Conservation (phyloP, 1,139 yeast species). For the Yamadazyma sp. region DNA sequence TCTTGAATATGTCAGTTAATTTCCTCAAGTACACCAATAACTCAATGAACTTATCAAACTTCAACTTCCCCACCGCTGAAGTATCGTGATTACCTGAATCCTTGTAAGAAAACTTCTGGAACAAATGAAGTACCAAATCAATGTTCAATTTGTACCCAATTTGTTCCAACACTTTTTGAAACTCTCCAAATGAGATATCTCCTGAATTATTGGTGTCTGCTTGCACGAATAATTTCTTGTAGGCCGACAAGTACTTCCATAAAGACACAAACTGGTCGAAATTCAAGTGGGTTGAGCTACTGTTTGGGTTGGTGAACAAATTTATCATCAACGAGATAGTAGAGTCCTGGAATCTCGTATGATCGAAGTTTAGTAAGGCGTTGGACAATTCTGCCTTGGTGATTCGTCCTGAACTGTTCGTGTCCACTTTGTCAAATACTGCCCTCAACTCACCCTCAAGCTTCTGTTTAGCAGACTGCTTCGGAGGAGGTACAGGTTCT, state of each 20-base stretch:
- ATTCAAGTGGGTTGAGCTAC: constrained; percentile 40
- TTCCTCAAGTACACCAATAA: constrained; percentile 74
- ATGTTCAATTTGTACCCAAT: constrained; percentile 69
- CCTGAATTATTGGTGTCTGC: constrained; percentile 65
- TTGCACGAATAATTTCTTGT: constrained; percentile 64
- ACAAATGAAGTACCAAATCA: constrained; percentile 61
- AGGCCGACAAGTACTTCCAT: constrained; percentile 73
- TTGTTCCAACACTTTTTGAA: constrained; percentile 63
- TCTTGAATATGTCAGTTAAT: constrained; percentile 76
- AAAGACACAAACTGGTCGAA: constrained; percentile 70
- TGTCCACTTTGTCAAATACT: constrained; percentile 58
- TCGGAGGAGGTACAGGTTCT: constrained; percentile 9
- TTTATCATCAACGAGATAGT: constrained; percentile 67
- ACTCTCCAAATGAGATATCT: constrained; percentile 66
- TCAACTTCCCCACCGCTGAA: constrained; percentile 53
- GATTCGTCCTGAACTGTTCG: constrained; percentile 54
- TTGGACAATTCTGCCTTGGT: constrained; percentile 59
- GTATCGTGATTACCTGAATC: constrained; percentile 32
- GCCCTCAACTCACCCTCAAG: constrained; percentile 52
- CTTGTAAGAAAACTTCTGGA: constrained; percentile 55
- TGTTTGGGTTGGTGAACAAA: constrained; percentile 52
- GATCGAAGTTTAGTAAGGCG: constrained; percentile 66
- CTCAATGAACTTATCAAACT: constrained; percentile 83
- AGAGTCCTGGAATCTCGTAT: constrained; percentile 61
- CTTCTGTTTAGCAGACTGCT: constrained; percentile 29